phyloP scores from a whole-genome alignment of 2,329 filamentous ascomycete genomes.

The Aspergillus pseudonomiae region DNA sequence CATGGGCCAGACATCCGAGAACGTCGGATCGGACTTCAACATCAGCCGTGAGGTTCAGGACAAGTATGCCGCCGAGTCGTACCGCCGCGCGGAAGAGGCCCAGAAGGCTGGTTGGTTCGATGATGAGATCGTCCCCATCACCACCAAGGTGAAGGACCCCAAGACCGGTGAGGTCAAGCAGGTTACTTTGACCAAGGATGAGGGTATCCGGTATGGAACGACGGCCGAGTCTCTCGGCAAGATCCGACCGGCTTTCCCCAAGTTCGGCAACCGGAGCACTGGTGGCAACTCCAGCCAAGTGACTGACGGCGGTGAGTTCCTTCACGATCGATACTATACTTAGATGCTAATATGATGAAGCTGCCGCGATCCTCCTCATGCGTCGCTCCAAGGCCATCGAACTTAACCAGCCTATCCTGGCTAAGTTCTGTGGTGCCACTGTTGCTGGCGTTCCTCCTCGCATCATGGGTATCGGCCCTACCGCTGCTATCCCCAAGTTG shows the following conservation, averaged over 20 bases:
- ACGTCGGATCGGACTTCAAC: conserved; percentile 88
- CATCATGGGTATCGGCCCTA: conserved; percentile 84
- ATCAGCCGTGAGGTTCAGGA: conserved; percentile 82
- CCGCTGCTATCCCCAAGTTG: conserved; percentile 74
- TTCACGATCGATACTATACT: not conserved
- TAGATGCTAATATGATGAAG: conserved; percentile 42
- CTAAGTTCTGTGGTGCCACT: conserved; percentile 91
- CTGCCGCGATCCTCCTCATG: conserved; percentile 88
- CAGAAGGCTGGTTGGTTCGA: conserved; percentile 91
- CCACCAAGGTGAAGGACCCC: conserved; percentile 77
- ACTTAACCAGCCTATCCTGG: conserved; percentile 87
- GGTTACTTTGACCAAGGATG: conserved; percentile 80
- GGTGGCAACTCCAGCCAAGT: conserved; percentile 95
- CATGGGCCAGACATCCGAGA: conserved; percentile 98
- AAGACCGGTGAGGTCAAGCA: conserved; percentile 77
- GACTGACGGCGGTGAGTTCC: conserved; percentile 75
- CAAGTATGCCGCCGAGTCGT: conserved; percentile 82
- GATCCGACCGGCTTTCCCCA: conserved; percentile 86
- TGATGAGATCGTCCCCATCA: conserved; percentile 92
- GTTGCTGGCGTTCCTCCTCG: conserved; percentile 87
- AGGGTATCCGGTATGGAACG: conserved; percentile 88
- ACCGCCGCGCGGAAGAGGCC: conserved; percentile 80
- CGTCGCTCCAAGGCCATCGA: conserved; percentile 86
- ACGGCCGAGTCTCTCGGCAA: conserved; percentile 81
- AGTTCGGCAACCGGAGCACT: conserved; percentile 83